These are phyloP conservation scores for Hygrocybe coccinea DNA, from an alignment of 768 basidiomycete genomes.

Conservation along the genomic window DNA sequence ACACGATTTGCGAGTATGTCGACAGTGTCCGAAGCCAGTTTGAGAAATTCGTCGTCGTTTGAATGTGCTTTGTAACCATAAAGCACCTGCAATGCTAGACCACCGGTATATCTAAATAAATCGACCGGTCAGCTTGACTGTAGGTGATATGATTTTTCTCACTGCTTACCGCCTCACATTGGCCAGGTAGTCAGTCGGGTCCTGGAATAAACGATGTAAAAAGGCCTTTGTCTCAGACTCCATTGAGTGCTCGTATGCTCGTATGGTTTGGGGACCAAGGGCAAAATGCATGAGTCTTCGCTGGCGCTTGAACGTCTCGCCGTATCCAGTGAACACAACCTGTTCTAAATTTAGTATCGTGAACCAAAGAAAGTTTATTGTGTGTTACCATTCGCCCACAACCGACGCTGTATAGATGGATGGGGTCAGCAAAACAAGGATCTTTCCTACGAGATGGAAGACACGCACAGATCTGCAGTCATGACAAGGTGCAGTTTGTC, in stretches of 20 bases:
- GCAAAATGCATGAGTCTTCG: constrained; percentile 64
- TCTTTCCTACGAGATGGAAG: not conserved
- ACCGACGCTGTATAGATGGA: constrained; percentile 30
- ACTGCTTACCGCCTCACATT: constrained; percentile 23
- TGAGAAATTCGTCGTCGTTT: constrained; percentile 27
- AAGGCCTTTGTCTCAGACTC: constrained; percentile 53
- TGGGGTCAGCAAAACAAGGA: not conserved
- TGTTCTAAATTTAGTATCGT: not conserved
- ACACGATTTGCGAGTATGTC: constrained; percentile 23
- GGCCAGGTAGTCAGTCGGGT: constrained; percentile 24
- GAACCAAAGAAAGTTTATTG: constrained; percentile 1
- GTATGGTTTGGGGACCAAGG: constrained; percentile 48
- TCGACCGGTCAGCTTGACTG: constrained; percentile 12
- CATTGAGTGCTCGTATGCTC: constrained; percentile 54
- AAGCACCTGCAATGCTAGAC: constrained; percentile 38
- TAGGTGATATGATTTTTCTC: constrained; percentile 31
- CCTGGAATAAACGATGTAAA: constrained; percentile 49
- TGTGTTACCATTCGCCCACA: constrained; percentile 44
- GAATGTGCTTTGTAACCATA: constrained; percentile 42
- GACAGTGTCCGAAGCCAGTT: constrained; percentile 25
- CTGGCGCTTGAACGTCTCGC: constrained; percentile 58
- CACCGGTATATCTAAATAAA: constrained; percentile 26
- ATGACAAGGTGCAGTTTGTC: constrained; percentile 69
- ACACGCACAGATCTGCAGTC: constrained; percentile 62
- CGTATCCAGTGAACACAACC: constrained; percentile 53